These are phyloP conservation scores for Trypanosoma cruzi DNA, from an alignment of 208 protist species.

Conservation along the genomic window DNA sequence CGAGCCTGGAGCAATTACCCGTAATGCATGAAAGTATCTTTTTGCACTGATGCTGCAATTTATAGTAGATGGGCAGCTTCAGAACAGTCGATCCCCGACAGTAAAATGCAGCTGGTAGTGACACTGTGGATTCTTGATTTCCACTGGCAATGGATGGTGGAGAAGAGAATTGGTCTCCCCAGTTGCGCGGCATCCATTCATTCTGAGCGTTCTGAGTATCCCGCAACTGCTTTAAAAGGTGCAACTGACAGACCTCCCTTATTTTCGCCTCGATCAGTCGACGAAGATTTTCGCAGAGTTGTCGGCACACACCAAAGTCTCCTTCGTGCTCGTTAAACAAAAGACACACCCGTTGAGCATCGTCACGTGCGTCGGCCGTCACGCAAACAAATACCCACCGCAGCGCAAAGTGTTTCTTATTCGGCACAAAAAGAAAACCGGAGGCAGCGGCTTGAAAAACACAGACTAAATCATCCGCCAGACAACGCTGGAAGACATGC, in stretches of 20 bases:
- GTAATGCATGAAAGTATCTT: conserved; percentile 76
- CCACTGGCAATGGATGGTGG: background rate
- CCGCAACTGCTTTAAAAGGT: conserved; percentile 84
- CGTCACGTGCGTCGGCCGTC: conserved; percentile 2
- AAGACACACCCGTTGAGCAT: conserved; percentile 14
- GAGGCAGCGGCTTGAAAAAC: conserved; percentile 46
- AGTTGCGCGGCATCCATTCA: conserved; percentile 74
- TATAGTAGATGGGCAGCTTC: conserved; percentile 89
- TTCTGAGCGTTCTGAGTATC: conserved; percentile 77
- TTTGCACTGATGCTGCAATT: conserved; percentile 88
- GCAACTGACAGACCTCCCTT: conserved; percentile 76
- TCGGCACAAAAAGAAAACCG: conserved; percentile 59
- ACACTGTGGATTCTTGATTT: conserved; percentile 17
- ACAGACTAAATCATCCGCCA: conserved; percentile 81
- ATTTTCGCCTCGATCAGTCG: conserved; percentile 64
- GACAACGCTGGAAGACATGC: conserved; percentile 68
- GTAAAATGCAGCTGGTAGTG: conserved; percentile 42
- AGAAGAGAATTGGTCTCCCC: conserved; percentile 82
- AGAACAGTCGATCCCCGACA: conserved; percentile 63
- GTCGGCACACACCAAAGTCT: conserved; percentile 9
- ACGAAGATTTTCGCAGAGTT: conserved; percentile 43
- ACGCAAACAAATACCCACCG: conserved; percentile 71
- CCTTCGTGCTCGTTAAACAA: conserved; percentile 47
- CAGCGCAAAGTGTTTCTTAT: conserved; percentile 41
- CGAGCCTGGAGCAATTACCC: conserved; percentile 70